Conservation (phyloP, 2,329 filamentous ascomycete genomes). For the Sarocladiaceae sp. region DNA sequence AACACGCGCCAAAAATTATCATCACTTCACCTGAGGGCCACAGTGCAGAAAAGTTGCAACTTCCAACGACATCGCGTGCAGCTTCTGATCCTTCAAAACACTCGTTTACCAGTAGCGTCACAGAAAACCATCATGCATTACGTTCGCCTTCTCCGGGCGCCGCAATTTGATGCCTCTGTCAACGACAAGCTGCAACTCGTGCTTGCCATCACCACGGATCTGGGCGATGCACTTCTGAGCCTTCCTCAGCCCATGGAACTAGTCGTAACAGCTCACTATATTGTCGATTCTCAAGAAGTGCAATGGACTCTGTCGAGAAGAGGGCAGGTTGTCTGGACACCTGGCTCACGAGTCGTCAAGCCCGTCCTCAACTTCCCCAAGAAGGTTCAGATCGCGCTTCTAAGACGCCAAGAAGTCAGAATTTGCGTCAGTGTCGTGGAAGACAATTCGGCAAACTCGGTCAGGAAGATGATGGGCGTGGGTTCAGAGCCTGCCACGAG, state of each 20-base stretch:
- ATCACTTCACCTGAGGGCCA: not conserved
- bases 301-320: slow-evolving; percentile 20
- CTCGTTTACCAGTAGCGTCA: no score
- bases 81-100: no score
- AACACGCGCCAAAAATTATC: slow-evolving; percentile 5
- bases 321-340: slow-evolving; percentile 24
- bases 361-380: slow-evolving; percentile 23
- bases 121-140: slow-evolving; percentile 57
- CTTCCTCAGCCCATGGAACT: slow-evolving; percentile 41
- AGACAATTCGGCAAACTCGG: not conserved
- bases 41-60: not conserved
- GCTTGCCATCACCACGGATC: slow-evolving; percentile 53
- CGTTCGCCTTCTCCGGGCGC: slow-evolving; percentile 48
- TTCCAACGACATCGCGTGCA: no score
- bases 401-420: slow-evolving; percentile 16
- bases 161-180: slow-evolving; percentile 19
- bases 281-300: slow-evolving; percentile 14
- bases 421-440: slow-evolving; percentile 8
- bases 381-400: slow-evolving; percentile 14
- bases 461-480: slow-evolving; percentile 8
- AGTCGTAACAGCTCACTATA: slow-evolving; percentile 27
- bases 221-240: slow-evolving; percentile 51
- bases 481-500: slow-evolving; percentile 8
- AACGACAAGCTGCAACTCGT: slow-evolving; percentile 31
- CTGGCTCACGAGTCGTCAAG: slow-evolving; percentile 38